Percentiles rank a stretch among this genome's conserved stretches.
Evolutionary conservation across 1,284 basidiomycete species (phyloP).

Genomic region (Malassezia japonica): DNA sequence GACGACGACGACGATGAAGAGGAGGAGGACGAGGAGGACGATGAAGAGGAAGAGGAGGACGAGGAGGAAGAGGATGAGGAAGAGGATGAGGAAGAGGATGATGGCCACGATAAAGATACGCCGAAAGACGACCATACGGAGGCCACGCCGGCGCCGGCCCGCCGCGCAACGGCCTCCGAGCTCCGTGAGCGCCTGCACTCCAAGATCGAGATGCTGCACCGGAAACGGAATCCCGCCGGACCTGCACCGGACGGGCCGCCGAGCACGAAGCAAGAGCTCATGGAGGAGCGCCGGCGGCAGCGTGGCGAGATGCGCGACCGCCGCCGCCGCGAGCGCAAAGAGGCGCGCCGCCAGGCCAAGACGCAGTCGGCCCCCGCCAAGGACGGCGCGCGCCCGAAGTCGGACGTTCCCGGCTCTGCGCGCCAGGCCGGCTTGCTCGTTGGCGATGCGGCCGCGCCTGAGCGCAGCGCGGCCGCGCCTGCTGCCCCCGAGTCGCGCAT

Average conservation of each 20-base stretch:
- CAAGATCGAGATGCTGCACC: conserved; percentile 36
- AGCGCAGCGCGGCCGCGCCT: neutral
- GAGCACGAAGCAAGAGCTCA: conserved; percentile 35
- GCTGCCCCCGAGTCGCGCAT: neutral
- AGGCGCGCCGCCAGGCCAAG: conserved; percentile 18
- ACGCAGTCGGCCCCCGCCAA: neutral
- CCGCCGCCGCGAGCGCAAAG: conserved; percentile 36
- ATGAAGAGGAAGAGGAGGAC: conserved; percentile 20
- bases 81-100: neutral
- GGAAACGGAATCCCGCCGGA: conserved; percentile 21
- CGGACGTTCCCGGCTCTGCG: neutral
- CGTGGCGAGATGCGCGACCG: conserved; percentile 39
- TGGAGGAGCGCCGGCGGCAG: conserved; percentile 39
- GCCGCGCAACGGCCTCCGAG: conserved; percentile 28
- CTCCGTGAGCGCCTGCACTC: conserved; percentile 35
- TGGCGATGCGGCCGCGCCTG: neutral
- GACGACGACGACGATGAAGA: conserved; percentile 19
- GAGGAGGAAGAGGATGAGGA: conserved; percentile 15
- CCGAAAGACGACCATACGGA: conserved; percentile 1
- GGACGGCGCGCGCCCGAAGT: neutral
- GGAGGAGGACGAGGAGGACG: conserved; percentile 14
- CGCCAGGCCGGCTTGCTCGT: conserved; percentile 10
- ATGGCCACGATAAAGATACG: neutral
- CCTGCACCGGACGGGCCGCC: neutral
- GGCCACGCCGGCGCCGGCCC: neutral